A percentile compares a stretch with the other conserved stretches of the same genome.
These are phyloP conservation scores for Selaginella moellendorffii DNA, from an alignment of 75 land plant genomes.

Conservation along the genomic window DNA sequence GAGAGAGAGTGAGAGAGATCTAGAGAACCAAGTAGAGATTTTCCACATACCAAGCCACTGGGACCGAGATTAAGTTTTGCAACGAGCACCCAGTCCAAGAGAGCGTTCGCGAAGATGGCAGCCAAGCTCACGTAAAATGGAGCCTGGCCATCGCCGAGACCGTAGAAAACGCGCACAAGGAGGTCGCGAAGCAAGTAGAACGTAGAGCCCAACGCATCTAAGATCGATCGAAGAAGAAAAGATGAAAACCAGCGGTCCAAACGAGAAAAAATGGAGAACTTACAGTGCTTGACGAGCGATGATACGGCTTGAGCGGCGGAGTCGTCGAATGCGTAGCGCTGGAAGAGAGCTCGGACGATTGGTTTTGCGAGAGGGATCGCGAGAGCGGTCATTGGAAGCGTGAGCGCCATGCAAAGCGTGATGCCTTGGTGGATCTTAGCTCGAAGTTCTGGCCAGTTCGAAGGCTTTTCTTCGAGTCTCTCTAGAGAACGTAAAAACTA, in stretches of 20 bases:
- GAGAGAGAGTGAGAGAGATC: background rate
- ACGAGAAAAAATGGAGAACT: too few relatives aligned
- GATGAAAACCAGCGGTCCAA: too few relatives aligned
- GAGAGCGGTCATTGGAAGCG: constrained; percentile 25
- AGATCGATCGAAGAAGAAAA: too few relatives aligned
- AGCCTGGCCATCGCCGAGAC: constrained; percentile 29
- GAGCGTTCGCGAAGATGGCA: constrained; percentile 24
- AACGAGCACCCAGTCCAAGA: constrained; percentile 34
- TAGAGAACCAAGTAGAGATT: background rate
- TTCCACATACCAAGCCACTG: constrained; percentile 24
- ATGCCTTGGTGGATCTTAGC: constrained; percentile 20
- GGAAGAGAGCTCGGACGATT: constrained; percentile 25
- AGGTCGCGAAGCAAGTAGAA: constrained; percentile 29
- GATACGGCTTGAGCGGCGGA: constrained; percentile 28
- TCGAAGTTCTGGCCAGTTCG: constrained; percentile 17
- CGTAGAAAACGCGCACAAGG: constrained; percentile 30
- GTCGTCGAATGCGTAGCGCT: constrained; percentile 27
- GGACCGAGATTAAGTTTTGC: constrained; percentile 20
- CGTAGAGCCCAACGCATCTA: constrained; percentile 33
- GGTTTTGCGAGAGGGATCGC: constrained; percentile 26
- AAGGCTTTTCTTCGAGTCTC: too few relatives aligned
- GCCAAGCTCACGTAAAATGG: constrained; percentile 25
- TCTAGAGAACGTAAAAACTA: background rate
- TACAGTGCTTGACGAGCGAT: constrained; percentile 31
- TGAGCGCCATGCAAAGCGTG: constrained; percentile 20